These are phyloP conservation scores for Candida nemodendra DNA, from an alignment of 805 yeast genomes.

Conservation along the genomic window DNA sequence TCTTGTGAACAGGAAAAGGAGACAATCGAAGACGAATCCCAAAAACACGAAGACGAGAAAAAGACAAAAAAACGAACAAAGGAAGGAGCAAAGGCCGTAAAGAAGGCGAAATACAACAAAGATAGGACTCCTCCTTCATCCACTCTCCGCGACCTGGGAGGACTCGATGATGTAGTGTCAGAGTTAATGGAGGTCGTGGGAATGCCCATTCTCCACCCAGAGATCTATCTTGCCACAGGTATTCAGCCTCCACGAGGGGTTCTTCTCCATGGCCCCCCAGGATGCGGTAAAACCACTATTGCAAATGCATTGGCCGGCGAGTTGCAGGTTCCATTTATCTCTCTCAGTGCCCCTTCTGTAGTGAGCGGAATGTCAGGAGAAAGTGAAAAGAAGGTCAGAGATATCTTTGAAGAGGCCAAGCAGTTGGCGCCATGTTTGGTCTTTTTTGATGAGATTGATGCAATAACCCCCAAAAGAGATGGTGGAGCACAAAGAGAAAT, in stretches of 20 bases:
- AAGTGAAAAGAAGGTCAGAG: conserved; percentile 90
- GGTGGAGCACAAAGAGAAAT: conserved; percentile 97
- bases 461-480: conserved; percentile 96
- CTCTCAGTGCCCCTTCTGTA: conserved; percentile 90
- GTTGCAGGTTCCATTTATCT: conserved; percentile 86
- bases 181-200: conserved; percentile 90
- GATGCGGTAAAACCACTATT: conserved; percentile 96
- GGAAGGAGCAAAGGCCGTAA: conserved; percentile 21
- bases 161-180: conserved; percentile 79
- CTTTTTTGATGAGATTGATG: conserved; percentile 96
- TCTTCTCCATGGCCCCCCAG: conserved; percentile 96
- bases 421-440: conserved; percentile 86
- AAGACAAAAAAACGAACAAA: conserved; percentile 52
- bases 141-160: conserved; percentile 77
- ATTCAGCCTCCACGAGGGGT: conserved; percentile 95
- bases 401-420: conserved; percentile 90
- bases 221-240: conserved; percentile 81
- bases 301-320: conserved; percentile 97
- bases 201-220: conserved; percentile 91
- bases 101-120: conserved; percentile 38
- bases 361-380: conserved; percentile 99
- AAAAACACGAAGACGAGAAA: conserved; percentile 4
- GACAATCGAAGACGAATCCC: conserved; percentile 22
- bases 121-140: conserved; percentile 70
- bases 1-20: conserved; percentile 18